phyloP scores from a whole-genome alignment of 176 grass and related monocot species.

The Zoysia pacifica region DNA sequence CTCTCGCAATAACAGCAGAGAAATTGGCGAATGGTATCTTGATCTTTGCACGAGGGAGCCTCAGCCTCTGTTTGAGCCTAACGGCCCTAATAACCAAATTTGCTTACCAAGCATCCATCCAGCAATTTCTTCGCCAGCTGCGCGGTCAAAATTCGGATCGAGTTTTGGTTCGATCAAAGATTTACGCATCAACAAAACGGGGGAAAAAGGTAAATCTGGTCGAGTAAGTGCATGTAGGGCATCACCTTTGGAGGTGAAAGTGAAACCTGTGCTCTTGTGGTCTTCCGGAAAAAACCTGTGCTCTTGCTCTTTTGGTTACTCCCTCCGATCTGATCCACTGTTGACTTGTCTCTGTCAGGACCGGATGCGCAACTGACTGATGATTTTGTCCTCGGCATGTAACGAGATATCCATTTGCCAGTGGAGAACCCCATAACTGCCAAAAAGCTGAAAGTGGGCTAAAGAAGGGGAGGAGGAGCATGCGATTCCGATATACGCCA shows the following conservation, averaged over 20 bases:
- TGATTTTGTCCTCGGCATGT: constrained; percentile 22
- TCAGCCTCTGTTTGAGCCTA: too few species aligned
- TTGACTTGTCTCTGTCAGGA: constrained; percentile 30
- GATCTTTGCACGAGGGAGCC: too few species aligned
- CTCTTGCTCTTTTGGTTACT: neutral
- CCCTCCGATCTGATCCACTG: neutral
- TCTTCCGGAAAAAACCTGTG: constrained; percentile 16
- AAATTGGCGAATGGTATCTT: too few species aligned
- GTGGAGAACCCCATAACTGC: constrained; percentile 51
- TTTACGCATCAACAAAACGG: neutral
- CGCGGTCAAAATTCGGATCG: constrained; percentile 37
- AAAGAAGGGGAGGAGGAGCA: constrained; percentile 10
- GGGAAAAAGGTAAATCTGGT: constrained; percentile 30
- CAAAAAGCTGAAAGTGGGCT: constrained; percentile 24
- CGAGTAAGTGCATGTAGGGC: neutral
- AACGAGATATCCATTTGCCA: constrained; percentile 42
- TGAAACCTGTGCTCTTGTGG: neutral
- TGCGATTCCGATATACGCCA: constrained; percentile 30
- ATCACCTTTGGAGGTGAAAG: neutral
- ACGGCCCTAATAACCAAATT: too few species aligned
- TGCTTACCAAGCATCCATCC: too few species aligned
- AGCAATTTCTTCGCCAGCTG: neutral
- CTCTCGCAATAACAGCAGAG: too few species aligned
- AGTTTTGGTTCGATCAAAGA: constrained; percentile 45
- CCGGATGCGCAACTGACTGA: constrained; percentile 37